Conservation (phyloP, 768 basidiomycete species). For the Trametes gibbosa region DNA sequence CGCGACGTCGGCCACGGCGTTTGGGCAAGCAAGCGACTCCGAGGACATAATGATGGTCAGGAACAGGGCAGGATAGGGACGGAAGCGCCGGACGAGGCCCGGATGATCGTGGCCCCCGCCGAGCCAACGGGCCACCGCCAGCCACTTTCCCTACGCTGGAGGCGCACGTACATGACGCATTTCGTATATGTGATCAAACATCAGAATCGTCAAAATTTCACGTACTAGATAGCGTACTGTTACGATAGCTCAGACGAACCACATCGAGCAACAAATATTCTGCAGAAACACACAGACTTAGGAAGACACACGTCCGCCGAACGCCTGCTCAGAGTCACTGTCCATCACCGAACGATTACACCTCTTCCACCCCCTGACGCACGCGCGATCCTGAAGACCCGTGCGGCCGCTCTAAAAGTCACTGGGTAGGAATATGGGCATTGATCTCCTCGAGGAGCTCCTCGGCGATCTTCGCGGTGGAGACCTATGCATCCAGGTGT, state of each 20-base stretch:
- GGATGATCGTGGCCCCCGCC: not conserved
- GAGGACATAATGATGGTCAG: not conserved
- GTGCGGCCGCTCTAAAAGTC: not conserved
- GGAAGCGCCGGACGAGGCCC: constrained; percentile 4
- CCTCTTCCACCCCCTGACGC: not conserved
- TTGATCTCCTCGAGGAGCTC: constrained; percentile 60
- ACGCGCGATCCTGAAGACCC: not conserved
- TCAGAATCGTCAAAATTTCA: not conserved
- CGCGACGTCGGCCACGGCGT: too few relatives aligned
- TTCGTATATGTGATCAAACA: not conserved
- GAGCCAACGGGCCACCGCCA: too few relatives aligned
- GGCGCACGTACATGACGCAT: too few relatives aligned
- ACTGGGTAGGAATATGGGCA: constrained; percentile 38
- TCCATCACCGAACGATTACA: not conserved
- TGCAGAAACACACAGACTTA: not conserved
- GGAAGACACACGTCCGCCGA: not conserved
- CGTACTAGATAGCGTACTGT: constrained; percentile 9
- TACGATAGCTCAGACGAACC: not conserved
- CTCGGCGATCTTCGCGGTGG: constrained; percentile 67
- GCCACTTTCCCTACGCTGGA: too few relatives aligned
- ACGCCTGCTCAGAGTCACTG: not conserved
- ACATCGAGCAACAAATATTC: not conserved
- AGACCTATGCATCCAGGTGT: constrained; percentile 40
- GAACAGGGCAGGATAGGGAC: not conserved
- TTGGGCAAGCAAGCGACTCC: not conserved